A percentile compares a stretch with the other conserved stretches of the same genome.
phyloP scores from a whole-genome alignment of 176 grass and related monocot genomes.

The Oryza glumipatula region DNA sequence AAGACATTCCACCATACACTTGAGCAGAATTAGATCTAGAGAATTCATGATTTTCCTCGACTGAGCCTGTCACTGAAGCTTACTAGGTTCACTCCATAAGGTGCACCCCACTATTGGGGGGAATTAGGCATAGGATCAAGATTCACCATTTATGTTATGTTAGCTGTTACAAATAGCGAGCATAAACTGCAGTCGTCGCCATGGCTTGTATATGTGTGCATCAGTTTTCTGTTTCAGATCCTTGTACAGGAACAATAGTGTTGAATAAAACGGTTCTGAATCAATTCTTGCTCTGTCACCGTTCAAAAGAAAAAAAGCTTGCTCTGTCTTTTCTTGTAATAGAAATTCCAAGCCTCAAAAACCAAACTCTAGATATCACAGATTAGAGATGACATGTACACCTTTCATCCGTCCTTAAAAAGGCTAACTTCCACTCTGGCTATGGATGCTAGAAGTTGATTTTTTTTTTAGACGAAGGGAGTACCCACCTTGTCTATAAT shows the following conservation, averaged over 20 bases:
- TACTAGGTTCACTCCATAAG: conserved; percentile 19
- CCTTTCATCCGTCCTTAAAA: no score
- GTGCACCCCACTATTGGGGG: conserved; percentile 40
- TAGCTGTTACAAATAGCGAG: conserved; percentile 62
- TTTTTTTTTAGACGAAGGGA: no score
- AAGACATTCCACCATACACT: conserved; percentile 63
- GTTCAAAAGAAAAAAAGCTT: background rate
- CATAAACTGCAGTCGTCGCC: conserved; percentile 37
- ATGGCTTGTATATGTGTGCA: conserved; percentile 51
- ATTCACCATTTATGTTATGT: conserved; percentile 58
- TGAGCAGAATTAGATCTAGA: conserved; percentile 50
- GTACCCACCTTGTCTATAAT: no score
- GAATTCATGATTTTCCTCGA: conserved; percentile 32
- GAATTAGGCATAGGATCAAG: conserved; percentile 46
- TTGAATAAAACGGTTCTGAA: conserved; percentile 58
- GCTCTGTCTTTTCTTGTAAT: background rate
- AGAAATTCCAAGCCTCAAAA: background rate
- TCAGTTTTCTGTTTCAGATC: conserved; percentile 22
- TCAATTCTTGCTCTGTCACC: conserved; percentile 17
- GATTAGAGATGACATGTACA: background rate
- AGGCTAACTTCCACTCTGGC: no score
- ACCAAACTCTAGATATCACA: background rate
- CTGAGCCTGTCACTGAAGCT: conserved; percentile 22
- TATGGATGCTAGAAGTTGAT: no score
- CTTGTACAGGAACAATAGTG: conserved; percentile 51